These are phyloP conservation scores for Aspergillus hortae DNA, from an alignment of 2,329 filamentous ascomycete species.

Conservation along the genomic window DNA sequence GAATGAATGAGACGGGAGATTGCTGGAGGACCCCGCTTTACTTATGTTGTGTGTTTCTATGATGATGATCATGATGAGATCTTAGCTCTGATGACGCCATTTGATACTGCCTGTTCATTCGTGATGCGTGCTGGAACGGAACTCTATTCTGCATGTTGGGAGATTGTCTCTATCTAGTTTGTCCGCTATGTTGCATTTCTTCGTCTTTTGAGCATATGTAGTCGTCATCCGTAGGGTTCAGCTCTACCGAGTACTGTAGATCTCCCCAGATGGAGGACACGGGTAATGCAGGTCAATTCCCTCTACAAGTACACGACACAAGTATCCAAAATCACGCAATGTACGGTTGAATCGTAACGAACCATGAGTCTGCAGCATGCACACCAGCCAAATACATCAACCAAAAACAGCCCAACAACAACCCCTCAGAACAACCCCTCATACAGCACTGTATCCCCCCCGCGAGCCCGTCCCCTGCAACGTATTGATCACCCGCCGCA, in stretches of 20 bases:
- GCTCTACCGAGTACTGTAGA: not conserved
- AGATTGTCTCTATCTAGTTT: not conserved
- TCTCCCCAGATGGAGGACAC: too few species aligned
- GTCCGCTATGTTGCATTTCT: too few species aligned
- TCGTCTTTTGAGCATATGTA: not conserved
- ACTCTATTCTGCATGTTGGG: slow-evolving; percentile 3
- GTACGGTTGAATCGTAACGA: not conserved
- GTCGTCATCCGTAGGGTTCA: not conserved
- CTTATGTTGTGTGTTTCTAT: not conserved
- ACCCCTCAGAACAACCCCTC: slow-evolving; percentile 21
- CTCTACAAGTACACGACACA: not conserved
- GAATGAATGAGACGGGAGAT: not conserved
- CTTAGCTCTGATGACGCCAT: slow-evolving; percentile 16
- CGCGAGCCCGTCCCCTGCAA: slow-evolving; percentile 79
- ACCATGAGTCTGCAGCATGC: not conserved
- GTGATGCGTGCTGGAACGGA: slow-evolving; percentile 1
- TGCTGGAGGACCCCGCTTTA: not conserved
- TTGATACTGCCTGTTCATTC: slow-evolving; percentile 4
- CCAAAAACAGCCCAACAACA: not conserved
- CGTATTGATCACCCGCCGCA: slow-evolving; percentile 72
- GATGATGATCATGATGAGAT: slow-evolving; percentile 11
- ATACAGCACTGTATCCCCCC: slow-evolving; percentile 94
- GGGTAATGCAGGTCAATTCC: not conserved
- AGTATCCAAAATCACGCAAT: not conserved
- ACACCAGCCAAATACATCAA: not conserved